Conservation (phyloP, 1,284 basidiomycete species). For the Cutaneotrichosporon spelunceum region DNA sequence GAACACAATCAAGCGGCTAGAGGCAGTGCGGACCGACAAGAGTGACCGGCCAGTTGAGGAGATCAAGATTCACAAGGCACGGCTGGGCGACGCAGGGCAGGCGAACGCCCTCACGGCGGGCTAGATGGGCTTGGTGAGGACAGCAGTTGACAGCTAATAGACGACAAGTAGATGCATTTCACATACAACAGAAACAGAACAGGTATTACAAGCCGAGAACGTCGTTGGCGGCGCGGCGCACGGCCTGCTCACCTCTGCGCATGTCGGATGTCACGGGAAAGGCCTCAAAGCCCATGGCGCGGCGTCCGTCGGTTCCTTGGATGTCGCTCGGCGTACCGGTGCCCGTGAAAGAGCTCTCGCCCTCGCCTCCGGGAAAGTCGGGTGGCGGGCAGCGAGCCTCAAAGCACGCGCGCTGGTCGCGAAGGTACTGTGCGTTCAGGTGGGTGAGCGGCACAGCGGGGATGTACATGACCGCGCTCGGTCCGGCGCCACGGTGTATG, state of each 20-base stretch:
- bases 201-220: conserved; percentile 18
- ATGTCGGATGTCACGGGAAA: conserved; percentile 28
- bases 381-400: conserved; percentile 60
- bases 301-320: conserved; percentile 53
- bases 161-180: background rate
- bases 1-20: conserved; percentile 67
- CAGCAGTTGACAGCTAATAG: background rate
- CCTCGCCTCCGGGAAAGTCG: conserved; percentile 72
- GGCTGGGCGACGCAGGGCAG: conserved; percentile 39
- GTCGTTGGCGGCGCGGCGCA: conserved; percentile 22
- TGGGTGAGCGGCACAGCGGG: conserved; percentile 68
- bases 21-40: conserved; percentile 50
- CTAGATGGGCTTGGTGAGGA: background rate
- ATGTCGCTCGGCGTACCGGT: conserved; percentile 56
- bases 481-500: conserved; percentile 59
- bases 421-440: conserved; percentile 64
- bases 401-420: conserved; percentile 61
- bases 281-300: conserved; percentile 42
- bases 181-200: background rate
- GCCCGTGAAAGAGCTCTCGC: conserved; percentile 61
- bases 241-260: conserved; percentile 24
- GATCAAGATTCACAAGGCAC: conserved; percentile 52
- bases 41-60: conserved; percentile 51
- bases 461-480: conserved; percentile 76
- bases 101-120: conserved; percentile 16